These are phyloP conservation scores for Penicillium sp. DNA, from an alignment of 2,329 filamentous ascomycete genomes.

Conservation along the genomic window DNA sequence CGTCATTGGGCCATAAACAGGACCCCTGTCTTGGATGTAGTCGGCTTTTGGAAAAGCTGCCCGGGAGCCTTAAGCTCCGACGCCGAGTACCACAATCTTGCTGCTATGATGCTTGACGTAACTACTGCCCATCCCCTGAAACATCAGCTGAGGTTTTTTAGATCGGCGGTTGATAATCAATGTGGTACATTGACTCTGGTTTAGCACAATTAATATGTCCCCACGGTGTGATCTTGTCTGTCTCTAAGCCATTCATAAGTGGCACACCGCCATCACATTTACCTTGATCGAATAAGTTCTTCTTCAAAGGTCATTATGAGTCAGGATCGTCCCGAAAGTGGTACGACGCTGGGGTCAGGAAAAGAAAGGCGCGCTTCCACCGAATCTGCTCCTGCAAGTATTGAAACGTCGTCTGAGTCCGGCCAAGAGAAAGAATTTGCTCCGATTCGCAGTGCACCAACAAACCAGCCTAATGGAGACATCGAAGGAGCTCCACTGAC, in stretches of 20 bases:
- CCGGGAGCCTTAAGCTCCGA: conserved; percentile 9
- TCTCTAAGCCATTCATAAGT: not conserved
- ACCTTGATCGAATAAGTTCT: not conserved
- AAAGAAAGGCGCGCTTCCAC: not conserved
- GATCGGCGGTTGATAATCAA: not conserved
- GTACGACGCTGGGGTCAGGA: not conserved
- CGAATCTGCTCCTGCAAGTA: not conserved
- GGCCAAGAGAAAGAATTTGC: not conserved
- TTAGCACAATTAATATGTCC: not conserved
- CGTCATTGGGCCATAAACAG: not conserved
- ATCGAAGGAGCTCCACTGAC: conserved; percentile 2
- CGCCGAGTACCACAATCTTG: conserved; percentile 3
- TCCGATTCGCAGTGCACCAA: conserved; percentile 11
- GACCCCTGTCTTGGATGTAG: not conserved
- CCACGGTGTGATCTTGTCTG: not conserved
- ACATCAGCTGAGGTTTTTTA: not conserved
- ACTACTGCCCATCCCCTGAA: not conserved
- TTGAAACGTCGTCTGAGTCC: conserved; percentile 1
- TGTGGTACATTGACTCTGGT: not conserved
- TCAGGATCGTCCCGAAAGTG: not conserved
- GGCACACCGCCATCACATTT: not conserved
- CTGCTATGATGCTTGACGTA: conserved; percentile 18
- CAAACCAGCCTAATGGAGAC: not conserved
- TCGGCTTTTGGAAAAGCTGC: not conserved
- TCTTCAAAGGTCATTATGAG: conserved; percentile 1